Evolutionary conservation across 2,329 filamentous ascomycete species (phyloP), one percentile per base, ranked within the genome.

Genomic region (Diaporthe vexans): DNA sequence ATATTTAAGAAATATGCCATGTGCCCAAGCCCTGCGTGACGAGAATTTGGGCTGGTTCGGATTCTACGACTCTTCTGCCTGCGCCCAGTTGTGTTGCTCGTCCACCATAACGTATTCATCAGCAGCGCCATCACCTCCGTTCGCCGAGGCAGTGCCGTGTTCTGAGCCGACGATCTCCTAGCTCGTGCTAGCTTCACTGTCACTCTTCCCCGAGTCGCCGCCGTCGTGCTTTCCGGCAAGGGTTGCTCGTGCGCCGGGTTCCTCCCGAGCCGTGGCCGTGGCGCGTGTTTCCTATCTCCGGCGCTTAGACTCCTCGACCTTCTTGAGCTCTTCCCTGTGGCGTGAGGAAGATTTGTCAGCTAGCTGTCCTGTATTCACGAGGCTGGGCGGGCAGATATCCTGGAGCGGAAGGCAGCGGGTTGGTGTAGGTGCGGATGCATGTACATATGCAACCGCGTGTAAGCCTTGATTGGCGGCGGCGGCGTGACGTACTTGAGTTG

Each of bases 291-390:
- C 77, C 85, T 81, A 91, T 86, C 88, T 54, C 33, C 63, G 87
- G 80, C 90, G 90, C 86, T 94, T 94, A 76, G 91, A 88, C 54
- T 92, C 90, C 83, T 97, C 94, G 81, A 98, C 94, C 86, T 98
- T 98, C 89, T 97, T 97, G 77, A 98, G 86, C 84, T 98, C 96
- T 85, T 98, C 94, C 86, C 94, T 95, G 77, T 75, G 9, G 24
- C 15, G 46, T 48, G 35, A 13, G n/a, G n/a, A 35, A 21, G 11
- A 11, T 2, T 21, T 35, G 63, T 68, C 43, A 68, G 63, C 48
- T 40, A 21, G 33, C 4, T 40, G 24, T 54, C 9, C 48, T 13
- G 10, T 33, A 26, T 19, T 29, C 7, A 29, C 21, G 43, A 33
- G 33, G 35, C 17, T 35, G 26, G 17, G 26, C 13, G 11, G 37